Percentiles rank a stretch among this genome's conserved stretches.
Evolutionary conservation across 176 grass and related monocot species (phyloP).

Genomic region (Canna indica): DNA sequence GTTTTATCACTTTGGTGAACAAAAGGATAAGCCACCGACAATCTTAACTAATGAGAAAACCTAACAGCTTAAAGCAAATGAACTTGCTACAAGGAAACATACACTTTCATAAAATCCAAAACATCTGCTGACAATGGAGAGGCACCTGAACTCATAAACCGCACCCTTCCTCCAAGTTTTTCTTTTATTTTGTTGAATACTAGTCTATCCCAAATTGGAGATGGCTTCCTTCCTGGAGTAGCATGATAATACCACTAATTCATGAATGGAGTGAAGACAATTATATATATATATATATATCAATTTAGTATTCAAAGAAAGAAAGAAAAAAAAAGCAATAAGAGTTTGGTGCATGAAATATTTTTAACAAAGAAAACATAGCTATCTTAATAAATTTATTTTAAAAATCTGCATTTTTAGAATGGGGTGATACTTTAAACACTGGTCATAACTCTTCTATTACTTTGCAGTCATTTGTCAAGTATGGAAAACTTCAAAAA

Average conservation of each 20-base stretch:
- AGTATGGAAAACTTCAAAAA: no score
- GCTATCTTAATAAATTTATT: no score
- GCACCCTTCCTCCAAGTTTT: conserved; percentile 75
- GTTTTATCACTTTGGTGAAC: background rate
- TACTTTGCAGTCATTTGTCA: no score
- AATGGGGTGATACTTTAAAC: no score
- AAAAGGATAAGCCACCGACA: background rate
- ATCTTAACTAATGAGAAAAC: background rate
- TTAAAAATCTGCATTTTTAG: no score
- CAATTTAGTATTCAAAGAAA: background rate
- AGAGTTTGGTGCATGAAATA: background rate
- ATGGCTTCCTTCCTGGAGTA: conserved; percentile 54
- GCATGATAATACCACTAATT: background rate
- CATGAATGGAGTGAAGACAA: background rate
- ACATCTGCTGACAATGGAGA: conserved; percentile 80
- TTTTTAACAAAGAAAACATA: background rate
- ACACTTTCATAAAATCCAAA: conserved; percentile 92
- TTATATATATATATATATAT: background rate
- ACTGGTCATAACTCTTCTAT: no score
- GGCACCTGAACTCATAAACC: conserved; percentile 79
- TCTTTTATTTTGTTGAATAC: conserved; percentile 98
- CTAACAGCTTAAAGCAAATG: background rate
- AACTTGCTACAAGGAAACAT: conserved; percentile 24
- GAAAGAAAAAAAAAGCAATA: background rate
- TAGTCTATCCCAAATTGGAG: conserved; percentile 85